A percentile compares a stretch with the other conserved stretches of the same genome.
Conservation (phyloP, 495 filamentous ascomycete genomes). For the Chaetomium fimeti region DNA sequence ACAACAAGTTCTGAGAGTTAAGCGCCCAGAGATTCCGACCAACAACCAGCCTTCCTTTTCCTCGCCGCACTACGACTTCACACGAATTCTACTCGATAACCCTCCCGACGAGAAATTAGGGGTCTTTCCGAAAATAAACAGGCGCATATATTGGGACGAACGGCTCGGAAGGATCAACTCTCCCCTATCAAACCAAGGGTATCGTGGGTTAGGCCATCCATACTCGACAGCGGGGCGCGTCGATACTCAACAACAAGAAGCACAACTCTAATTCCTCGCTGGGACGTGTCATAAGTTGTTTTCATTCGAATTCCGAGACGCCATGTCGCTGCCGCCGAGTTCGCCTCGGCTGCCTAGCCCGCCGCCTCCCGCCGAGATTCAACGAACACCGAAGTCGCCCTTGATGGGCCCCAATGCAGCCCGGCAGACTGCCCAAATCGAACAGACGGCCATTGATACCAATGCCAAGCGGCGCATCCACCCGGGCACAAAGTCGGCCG, state of each 20-base stretch:
- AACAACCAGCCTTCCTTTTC: background rate
- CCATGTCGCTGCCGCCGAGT: slow-evolving; percentile 65
- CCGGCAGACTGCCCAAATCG: slow-evolving; percentile 57
- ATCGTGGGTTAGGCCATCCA: background rate
- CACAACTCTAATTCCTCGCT: background rate
- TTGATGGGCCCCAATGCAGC: slow-evolving; percentile 56
- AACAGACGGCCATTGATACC: slow-evolving; percentile 53
- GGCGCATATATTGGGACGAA: background rate
- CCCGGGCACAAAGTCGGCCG: slow-evolving; percentile 81
- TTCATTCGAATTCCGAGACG: slow-evolving; percentile 6
- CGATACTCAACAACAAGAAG: background rate
- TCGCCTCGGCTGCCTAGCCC: slow-evolving; percentile 86
- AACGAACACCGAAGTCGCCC: slow-evolving; percentile 81
- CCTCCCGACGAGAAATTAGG: background rate
- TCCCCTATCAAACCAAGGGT: background rate
- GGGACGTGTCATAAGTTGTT: background rate
- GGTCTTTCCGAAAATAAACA: background rate
- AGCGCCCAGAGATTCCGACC: slow-evolving; percentile 2
- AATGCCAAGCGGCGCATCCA: slow-evolving; percentile 77
- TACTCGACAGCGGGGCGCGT: background rate
- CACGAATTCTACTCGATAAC: background rate
- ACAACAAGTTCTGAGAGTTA: too few relatives aligned
- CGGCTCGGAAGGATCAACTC: background rate
- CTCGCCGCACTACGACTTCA: background rate
- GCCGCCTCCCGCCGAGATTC: slow-evolving; percentile 85